These are phyloP conservation scores for Pezicula radicicola DNA, from an alignment of 2,329 filamentous ascomycete genomes.

Conservation along the genomic window DNA sequence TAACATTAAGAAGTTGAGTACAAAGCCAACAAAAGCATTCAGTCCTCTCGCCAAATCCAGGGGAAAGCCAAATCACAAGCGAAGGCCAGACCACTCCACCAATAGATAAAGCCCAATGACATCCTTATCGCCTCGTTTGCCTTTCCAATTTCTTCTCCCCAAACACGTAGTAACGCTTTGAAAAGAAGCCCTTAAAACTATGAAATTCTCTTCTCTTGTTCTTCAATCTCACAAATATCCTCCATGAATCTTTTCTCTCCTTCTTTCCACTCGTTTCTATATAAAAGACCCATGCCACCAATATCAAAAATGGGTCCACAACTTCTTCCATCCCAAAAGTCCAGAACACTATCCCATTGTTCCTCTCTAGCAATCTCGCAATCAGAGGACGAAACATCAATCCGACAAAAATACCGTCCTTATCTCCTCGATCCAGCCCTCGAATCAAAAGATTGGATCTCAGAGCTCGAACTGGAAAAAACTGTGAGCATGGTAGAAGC, in stretches of 20 bases:
- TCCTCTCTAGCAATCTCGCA: slow-evolving; percentile 38
- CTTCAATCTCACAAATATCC: not conserved
- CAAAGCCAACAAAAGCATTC: no score
- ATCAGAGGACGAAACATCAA: slow-evolving; percentile 41
- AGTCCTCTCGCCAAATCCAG: no score
- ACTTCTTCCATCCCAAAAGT: not conserved
- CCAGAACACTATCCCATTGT: slow-evolving; percentile 4
- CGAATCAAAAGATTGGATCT: slow-evolving; percentile 50
- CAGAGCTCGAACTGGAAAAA: slow-evolving; percentile 51
- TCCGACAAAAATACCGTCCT: slow-evolving; percentile 51
- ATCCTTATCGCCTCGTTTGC: slow-evolving; percentile 1
- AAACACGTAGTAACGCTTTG: not conserved
- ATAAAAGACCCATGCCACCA: not conserved
- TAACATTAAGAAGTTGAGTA: no score
- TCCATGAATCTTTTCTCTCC: slow-evolving; percentile 2
- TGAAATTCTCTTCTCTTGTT: not conserved
- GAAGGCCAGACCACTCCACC: not conserved
- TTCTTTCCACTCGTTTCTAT: not conserved
- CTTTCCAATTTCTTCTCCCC: not conserved
- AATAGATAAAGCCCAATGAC: slow-evolving; percentile 8
- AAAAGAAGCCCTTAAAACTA: not conserved
- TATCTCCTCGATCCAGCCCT: slow-evolving; percentile 45
- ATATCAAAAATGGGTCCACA: slow-evolving; percentile 3
- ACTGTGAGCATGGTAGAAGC: slow-evolving; percentile 46
- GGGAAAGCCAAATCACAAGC: no score